phyloP scores from a whole-genome alignment of 179 eudicot species.

The Drosera spatulata region DNA sequence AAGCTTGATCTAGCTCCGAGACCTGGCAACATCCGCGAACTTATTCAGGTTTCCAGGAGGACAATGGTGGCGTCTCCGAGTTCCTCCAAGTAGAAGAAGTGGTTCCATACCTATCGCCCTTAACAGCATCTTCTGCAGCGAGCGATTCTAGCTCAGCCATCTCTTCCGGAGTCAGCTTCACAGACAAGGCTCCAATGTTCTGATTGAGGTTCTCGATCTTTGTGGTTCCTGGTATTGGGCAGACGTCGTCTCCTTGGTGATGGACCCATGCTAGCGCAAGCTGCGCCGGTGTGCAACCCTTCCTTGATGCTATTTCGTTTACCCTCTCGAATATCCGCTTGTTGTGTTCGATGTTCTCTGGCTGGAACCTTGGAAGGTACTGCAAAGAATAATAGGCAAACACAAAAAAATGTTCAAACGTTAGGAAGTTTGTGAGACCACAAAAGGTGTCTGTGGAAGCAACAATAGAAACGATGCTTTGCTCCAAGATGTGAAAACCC shows the following conservation, averaged over 20 bases:
- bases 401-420: no score
- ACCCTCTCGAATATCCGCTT: slow-evolving; percentile 26
- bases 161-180: slow-evolving; percentile 28
- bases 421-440: no score
- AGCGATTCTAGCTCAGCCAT: slow-evolving; percentile 36
- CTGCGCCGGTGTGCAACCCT: slow-evolving; percentile 42
- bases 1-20: no score
- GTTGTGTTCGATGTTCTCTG: slow-evolving; percentile 34
- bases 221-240: slow-evolving; percentile 39
- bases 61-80: slow-evolving; percentile 8
- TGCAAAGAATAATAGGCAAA: neutral
- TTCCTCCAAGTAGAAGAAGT: neutral
- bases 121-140: slow-evolving; percentile 15
- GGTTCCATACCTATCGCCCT: slow-evolving; percentile 16
- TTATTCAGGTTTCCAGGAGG: slow-evolving; percentile 12
- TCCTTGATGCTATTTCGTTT: slow-evolving; percentile 26
- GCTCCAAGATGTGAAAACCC: no score
- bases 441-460: no score
- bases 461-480: no score
- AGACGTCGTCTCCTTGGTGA: slow-evolving; percentile 36
- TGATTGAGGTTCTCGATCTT: slow-evolving; percentile 28
- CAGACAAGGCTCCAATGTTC: slow-evolving; percentile 32
- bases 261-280: slow-evolving; percentile 39
- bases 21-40: no score
- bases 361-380: slow-evolving; percentile 31